Conservation (phyloP, 352 stramenopile genomes). For the Globisporangium megalacanthum region DNA sequence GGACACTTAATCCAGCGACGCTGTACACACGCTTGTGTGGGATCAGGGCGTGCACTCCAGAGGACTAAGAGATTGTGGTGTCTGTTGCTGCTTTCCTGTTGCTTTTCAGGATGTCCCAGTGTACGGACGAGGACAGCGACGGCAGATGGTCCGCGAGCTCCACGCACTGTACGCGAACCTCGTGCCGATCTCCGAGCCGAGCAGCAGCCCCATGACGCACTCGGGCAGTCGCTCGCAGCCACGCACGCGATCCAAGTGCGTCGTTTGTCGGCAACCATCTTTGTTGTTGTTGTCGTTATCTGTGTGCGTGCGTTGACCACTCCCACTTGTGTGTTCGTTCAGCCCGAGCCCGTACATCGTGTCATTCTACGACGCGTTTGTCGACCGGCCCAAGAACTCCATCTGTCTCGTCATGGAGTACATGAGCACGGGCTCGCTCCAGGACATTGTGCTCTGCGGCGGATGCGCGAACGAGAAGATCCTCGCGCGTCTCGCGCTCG, state of each 20-base stretch:
- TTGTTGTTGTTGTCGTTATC: background rate
- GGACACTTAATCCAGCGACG: too few relatives aligned
- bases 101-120: conserved; percentile 69
- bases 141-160: conserved; percentile 89
- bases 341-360: conserved; percentile 88
- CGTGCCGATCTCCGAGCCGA: conserved; percentile 58
- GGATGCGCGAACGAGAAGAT: conserved; percentile 84
- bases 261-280: background rate
- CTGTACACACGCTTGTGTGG: too few relatives aligned
- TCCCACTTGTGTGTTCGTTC: too few relatives aligned
- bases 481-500: conserved; percentile 58
- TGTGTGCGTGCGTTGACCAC: too few relatives aligned
- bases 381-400: conserved; percentile 82
- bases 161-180: conserved; percentile 88
- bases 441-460: conserved; percentile 83
- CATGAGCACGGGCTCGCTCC: conserved; percentile 88
- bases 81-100: too few relatives aligned
- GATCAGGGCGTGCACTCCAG: too few relatives aligned
- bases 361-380: conserved; percentile 91
- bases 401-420: conserved; percentile 93
- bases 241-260: conserved; percentile 27
- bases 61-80: too few relatives aligned
- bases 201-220: conserved; percentile 15
- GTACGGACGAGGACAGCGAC: conserved; percentile 74
- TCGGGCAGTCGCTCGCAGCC: conserved; percentile 9